A percentile compares a stretch with the other conserved stretches of the same genome.
Evolutionary conservation across 2,329 filamentous ascomycete species (phyloP).

Genomic region (Sporothrix brunneoviolacea): DNA sequence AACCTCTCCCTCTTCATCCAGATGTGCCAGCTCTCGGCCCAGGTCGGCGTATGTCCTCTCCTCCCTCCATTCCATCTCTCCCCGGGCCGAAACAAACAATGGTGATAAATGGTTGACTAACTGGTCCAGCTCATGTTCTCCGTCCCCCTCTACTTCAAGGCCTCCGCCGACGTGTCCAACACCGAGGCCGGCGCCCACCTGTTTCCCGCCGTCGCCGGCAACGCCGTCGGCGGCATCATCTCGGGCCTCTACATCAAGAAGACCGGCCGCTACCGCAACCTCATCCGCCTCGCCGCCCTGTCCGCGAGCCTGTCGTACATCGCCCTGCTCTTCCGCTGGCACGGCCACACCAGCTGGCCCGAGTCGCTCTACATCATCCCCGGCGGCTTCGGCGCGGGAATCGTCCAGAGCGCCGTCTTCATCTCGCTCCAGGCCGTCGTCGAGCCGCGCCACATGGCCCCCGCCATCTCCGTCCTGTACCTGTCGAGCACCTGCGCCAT

Average conservation of each 20-base stretch:
- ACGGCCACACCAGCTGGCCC: conserved; percentile 47
- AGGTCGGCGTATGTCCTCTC: conserved; percentile 40
- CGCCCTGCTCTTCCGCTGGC: conserved; percentile 51
- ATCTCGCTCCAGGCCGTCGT: conserved; percentile 36
- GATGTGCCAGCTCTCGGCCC: conserved; percentile 48
- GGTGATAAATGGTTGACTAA: neutral
- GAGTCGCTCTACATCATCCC: conserved; percentile 57
- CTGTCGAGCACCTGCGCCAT: conserved; percentile 31
- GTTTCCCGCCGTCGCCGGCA: conserved; percentile 61
- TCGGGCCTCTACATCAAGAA: conserved; percentile 51
- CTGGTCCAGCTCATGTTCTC: conserved; percentile 50
- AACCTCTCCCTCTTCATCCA: conserved; percentile 47
- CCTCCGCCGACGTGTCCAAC: conserved; percentile 50
- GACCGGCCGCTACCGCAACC: conserved; percentile 53
- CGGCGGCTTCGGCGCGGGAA: conserved; percentile 36
- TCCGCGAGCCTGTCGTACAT: conserved; percentile 44
- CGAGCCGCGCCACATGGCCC: conserved; percentile 30
- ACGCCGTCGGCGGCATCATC: conserved; percentile 56
- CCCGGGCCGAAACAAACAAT: neutral
- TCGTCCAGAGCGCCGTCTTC: conserved; percentile 35
- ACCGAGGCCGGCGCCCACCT: conserved; percentile 55
- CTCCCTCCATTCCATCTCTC: neutral
- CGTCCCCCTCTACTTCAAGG: conserved; percentile 64
- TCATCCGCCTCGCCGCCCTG: conserved; percentile 44
- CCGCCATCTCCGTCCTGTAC: conserved; percentile 36